Evolutionary conservation across 2,329 filamentous ascomycete genomes (phyloP), one percentile per base, ranked within the genome.

Genomic region (Phaeosphaeria sp.): DNA sequence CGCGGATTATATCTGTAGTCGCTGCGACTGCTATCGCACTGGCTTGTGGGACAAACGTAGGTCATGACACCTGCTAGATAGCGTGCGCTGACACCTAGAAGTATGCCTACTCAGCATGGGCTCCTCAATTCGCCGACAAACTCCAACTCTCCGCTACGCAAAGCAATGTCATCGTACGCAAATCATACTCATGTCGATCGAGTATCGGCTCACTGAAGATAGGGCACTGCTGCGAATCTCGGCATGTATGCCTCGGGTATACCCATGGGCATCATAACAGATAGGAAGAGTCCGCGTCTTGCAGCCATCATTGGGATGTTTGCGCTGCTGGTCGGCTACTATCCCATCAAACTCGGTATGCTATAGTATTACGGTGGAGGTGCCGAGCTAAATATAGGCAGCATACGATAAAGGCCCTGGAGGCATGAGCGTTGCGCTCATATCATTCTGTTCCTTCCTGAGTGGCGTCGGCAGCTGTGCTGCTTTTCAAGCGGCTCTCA

Each of bases 91-190:
- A 77, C 59, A 50, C 36, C 17, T 51, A 41, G 50, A 73, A 97
- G 92, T 98, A 99, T 86, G 94, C 93, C 73, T 99, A 97, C 79
- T 97, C 93, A 54, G 94, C 94, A 78, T 99, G 95, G 93, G 93
- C 92, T 15, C 95, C 95, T 20, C 93, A 97, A 79, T 97, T 97
- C 74, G 93, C 93, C 50, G 89, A 96, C 71, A 89, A 87, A 67
- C 83, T 99, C 68, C 88, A 90, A 74, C 86, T 98, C 60, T 93
- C 93, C 15, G 90, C 95, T n/a, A 98, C 94, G 2, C 85, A 97
- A 77, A 93, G 88, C 78, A 98, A 99, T 78, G 79, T 98, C 65
- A 93, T 99, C 73, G 93, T 89, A 82, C 74, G 85, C 72, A 42
- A 30, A 11, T 58, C 46, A 49, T 9, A 46, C 17, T 9, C 22